A percentile compares a stretch with the other conserved stretches of the same genome.
Evolutionary conservation across 164 flowering plant genomes (phyloP).

Genomic region (Vitis labrusca): DNA sequence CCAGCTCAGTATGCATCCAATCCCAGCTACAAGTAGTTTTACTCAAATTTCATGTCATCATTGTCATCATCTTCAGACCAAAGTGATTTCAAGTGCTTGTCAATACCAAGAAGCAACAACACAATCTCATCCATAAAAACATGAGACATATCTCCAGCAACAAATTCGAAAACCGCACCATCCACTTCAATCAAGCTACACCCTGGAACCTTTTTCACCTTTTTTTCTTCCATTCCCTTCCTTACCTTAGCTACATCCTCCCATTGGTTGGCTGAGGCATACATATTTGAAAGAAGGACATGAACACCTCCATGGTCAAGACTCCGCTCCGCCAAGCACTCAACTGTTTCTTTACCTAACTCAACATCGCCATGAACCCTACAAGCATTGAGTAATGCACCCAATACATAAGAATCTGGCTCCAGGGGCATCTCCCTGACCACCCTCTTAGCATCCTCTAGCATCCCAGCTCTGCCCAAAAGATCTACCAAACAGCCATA

Average conservation of each 20-base stretch:
- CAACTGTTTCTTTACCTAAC: slow-evolving; percentile 33
- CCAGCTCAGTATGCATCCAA: no score
- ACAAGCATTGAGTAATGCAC: slow-evolving; percentile 59
- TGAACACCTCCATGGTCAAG: slow-evolving; percentile 49
- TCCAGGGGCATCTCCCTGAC: slow-evolving; percentile 51
- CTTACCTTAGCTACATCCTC: slow-evolving; percentile 49
- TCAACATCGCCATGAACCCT: slow-evolving; percentile 46
- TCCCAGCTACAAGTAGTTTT: background rate
- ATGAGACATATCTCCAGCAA: no score
- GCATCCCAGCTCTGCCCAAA: slow-evolving; percentile 42
- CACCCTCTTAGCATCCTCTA: slow-evolving; percentile 42
- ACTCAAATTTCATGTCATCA: background rate
- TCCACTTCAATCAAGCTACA: slow-evolving; percentile 51
- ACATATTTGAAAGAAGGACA: slow-evolving; percentile 56
- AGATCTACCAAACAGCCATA: slow-evolving; percentile 69
- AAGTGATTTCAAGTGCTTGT: no score
- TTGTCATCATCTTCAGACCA: background rate
- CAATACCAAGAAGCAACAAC: no score
- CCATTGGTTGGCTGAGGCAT: slow-evolving; percentile 49
- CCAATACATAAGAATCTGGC: slow-evolving; percentile 50
- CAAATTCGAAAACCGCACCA: slow-evolving; percentile 25
- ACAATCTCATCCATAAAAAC: no score
- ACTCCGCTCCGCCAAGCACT: slow-evolving; percentile 23
- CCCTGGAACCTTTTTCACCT: slow-evolving; percentile 48
- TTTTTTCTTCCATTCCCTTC: slow-evolving; percentile 49